A percentile compares a stretch with the other conserved stretches of the same genome.
Conservation (phyloP, 2,329 filamentous ascomycete species). For the Aspergillus ibericus region DNA sequence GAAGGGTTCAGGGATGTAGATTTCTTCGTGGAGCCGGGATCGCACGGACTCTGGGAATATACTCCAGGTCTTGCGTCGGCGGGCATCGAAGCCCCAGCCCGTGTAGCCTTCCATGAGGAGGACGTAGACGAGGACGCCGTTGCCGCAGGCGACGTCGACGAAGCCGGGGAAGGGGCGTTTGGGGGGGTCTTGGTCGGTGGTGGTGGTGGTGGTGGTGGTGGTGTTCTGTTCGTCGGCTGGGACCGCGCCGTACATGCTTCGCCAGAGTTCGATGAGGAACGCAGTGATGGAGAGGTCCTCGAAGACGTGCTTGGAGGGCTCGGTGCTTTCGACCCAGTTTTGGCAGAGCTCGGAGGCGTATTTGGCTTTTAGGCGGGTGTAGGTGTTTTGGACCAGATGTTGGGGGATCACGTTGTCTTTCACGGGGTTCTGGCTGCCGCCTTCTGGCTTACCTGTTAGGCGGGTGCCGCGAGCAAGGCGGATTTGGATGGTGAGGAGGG, state of each 20-base stretch:
- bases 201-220: background rate
- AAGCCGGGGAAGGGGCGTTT: constrained; percentile 72
- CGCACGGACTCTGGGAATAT: constrained; percentile 61
- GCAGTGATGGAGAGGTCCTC: constrained; percentile 89
- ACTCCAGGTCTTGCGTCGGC: constrained; percentile 80
- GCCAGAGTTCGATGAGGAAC: constrained; percentile 90
- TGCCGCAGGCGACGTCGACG: constrained; percentile 94
- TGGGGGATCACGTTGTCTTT: constrained; percentile 82
- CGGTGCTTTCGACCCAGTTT: constrained; percentile 83
- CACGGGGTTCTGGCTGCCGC: constrained; percentile 71
- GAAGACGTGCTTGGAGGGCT: constrained; percentile 89
- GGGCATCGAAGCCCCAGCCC: constrained; percentile 90
- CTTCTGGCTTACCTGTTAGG: constrained; percentile 15
- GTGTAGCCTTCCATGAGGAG: constrained; percentile 75
- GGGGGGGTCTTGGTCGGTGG: background rate
- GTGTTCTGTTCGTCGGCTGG: constrained; percentile 20
- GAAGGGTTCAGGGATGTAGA: constrained; percentile 60
- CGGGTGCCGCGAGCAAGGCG: constrained; percentile 32
- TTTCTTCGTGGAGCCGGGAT: constrained; percentile 56
- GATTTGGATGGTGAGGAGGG: constrained; percentile 39
- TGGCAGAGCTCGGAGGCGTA: constrained; percentile 71
- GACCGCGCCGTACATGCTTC: constrained; percentile 67
- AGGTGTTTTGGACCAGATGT: constrained; percentile 76
- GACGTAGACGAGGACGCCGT: constrained; percentile 84
- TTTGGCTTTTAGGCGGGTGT: constrained; percentile 73